A percentile compares a stretch with the other conserved stretches of the same genome.
Conservation (phyloP, 257 asterid species). For the Galeopsis tetrahit region DNA sequence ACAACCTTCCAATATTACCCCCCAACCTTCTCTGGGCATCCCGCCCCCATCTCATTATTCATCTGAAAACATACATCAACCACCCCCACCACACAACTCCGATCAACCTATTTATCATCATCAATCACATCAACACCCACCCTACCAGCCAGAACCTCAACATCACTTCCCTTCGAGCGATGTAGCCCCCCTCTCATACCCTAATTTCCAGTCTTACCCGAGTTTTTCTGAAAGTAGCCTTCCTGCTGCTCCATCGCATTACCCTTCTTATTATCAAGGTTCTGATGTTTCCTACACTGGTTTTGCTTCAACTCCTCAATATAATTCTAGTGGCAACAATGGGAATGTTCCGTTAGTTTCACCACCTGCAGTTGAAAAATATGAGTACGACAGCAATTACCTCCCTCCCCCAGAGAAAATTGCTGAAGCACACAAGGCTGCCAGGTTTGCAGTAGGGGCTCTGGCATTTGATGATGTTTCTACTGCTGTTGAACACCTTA, state of each 20-base stretch:
- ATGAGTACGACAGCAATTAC: constrained; percentile 72
- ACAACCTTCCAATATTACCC: constrained; percentile 42
- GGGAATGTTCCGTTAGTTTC: constrained; percentile 52
- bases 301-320: constrained; percentile 50
- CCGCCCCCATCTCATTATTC: constrained; percentile 46
- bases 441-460: constrained; percentile 92
- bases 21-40: constrained; percentile 40
- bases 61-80: constrained; percentile 43
- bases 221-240: constrained; percentile 78
- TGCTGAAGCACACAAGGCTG: constrained; percentile 94
- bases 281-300: constrained; percentile 57
- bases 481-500: constrained; percentile 75
- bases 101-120: constrained; percentile 54
- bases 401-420: constrained; percentile 86
- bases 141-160: constrained; percentile 47
- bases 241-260: constrained; percentile 68
- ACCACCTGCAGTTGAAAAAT: constrained; percentile 45
- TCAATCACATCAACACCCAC: constrained; percentile 57
- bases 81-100: constrained; percentile 51
- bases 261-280: constrained; percentile 69
- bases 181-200: constrained; percentile 47
- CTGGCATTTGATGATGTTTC: constrained; percentile 87
- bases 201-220: constrained; percentile 85
- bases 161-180: constrained; percentile 59
- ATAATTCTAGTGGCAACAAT: constrained; percentile 48